phyloP scores from a whole-genome alignment of 2,329 filamentous ascomycete genomes.

The Xylaria sp. region DNA sequence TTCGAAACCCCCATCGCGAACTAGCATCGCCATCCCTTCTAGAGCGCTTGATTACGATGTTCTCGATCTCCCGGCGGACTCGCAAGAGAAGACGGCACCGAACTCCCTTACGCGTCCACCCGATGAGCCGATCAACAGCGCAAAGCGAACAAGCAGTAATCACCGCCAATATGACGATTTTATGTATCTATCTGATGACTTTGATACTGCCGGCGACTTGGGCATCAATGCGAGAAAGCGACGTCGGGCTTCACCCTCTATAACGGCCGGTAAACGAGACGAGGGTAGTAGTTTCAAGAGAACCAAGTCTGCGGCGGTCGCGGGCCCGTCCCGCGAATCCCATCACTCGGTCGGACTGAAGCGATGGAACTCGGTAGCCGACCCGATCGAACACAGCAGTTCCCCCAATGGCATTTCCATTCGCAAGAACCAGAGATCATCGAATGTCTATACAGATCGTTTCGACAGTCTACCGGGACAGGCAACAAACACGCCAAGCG shows the following conservation, averaged over 20 bases:
- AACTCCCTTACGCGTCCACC: neutral
- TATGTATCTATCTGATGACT: slow-evolving; percentile 45
- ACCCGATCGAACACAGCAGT: slow-evolving; percentile 37
- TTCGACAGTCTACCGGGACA: slow-evolving; percentile 28
- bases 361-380: slow-evolving; percentile 28
- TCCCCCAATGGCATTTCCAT: slow-evolving; percentile 22
- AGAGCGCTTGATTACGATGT: slow-evolving; percentile 18
- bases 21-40: slow-evolving; percentile 4
- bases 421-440: slow-evolving; percentile 2
- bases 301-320: slow-evolving; percentile 19
- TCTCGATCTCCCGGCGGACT: slow-evolving; percentile 4
- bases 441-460: slow-evolving; percentile 23
- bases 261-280: slow-evolving; percentile 2
- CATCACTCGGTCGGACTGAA: slow-evolving; percentile 20
- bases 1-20: slow-evolving; percentile 4
- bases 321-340: slow-evolving; percentile 5
- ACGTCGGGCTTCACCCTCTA: slow-evolving; percentile 18
- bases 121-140: neutral
- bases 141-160: slow-evolving; percentile 21
- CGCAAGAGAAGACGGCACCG: slow-evolving; percentile 2
- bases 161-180: slow-evolving; percentile 30
- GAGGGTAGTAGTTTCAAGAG: slow-evolving; percentile 13
- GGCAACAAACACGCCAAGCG: slow-evolving; percentile 16
- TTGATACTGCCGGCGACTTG: slow-evolving; percentile 45
- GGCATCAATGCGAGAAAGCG: slow-evolving; percentile 34